These are phyloP conservation scores for Spathaspora boniae DNA, from an alignment of 805 yeast species.

Conservation along the genomic window DNA sequence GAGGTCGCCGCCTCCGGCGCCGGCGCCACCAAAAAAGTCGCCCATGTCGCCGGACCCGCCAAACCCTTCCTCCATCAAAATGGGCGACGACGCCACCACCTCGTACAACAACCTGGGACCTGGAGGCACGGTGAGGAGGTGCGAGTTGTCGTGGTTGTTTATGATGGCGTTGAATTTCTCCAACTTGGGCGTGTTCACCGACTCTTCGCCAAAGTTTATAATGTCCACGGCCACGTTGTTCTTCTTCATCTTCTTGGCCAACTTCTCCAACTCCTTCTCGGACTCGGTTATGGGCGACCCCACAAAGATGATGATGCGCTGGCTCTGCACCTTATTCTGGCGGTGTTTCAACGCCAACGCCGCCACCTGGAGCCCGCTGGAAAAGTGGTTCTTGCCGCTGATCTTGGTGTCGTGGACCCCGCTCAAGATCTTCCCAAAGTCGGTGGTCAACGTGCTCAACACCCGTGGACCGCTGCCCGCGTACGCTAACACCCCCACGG, in stretches of 20 bases:
- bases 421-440: slow-evolving; percentile 77
- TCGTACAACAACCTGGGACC: slow-evolving; percentile 85
- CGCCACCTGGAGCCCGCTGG: slow-evolving; percentile 90
- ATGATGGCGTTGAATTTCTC: slow-evolving; percentile 74
- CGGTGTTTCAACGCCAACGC: slow-evolving; percentile 89
- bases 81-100: slow-evolving; percentile 70
- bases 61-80: slow-evolving; percentile 64
- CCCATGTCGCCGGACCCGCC: slow-evolving; percentile 39
- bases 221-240: slow-evolving; percentile 87
- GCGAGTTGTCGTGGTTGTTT: slow-evolving; percentile 74
- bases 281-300: slow-evolving; percentile 78
- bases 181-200: slow-evolving; percentile 68
- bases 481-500: slow-evolving; percentile 86
- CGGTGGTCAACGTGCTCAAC: slow-evolving; percentile 82
- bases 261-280: slow-evolving; percentile 68
- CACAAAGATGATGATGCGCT: slow-evolving; percentile 84
- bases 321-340: slow-evolving; percentile 88
- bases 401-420: slow-evolving; percentile 81
- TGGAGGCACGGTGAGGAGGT: slow-evolving; percentile 82
- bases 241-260: slow-evolving; percentile 91
- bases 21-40: slow-evolving; percentile 38
- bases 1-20: slow-evolving; percentile 42
- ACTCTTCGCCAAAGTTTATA: slow-evolving; percentile 88
- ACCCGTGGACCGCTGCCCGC: slow-evolving; percentile 85
- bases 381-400: slow-evolving; percentile 61